Evolutionary conservation across 495 filamentous ascomycete genomes (phyloP).

Genomic region (Tuber magnatum): DNA sequence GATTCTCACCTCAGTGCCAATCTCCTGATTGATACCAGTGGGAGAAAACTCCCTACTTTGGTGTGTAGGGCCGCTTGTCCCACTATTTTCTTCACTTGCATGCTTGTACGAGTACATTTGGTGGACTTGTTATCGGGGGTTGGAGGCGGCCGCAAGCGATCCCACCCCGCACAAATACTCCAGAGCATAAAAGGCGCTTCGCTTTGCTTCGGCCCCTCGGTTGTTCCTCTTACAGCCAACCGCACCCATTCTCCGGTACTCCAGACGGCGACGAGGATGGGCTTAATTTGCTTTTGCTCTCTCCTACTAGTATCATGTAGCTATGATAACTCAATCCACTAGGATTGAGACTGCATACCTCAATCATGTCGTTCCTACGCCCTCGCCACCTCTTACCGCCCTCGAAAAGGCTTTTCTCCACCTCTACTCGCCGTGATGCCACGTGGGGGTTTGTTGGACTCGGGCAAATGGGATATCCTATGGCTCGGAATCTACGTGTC

Average conservation of each 20-base stretch:
- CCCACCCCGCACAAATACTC: neutral
- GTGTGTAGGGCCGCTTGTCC: no score
- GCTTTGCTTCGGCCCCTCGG: neutral
- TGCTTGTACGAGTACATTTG: neutral
- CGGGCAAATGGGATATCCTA: conserved; percentile 81
- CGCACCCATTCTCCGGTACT: neutral
- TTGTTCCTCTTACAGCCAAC: neutral
- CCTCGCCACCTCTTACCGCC: conserved; percentile 1
- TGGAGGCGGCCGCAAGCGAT: neutral
- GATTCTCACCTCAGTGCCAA: no score
- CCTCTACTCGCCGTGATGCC: conserved; percentile 12
- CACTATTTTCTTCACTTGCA: no score
- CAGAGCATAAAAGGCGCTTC: neutral
- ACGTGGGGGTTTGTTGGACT: conserved; percentile 68
- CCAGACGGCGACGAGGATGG: neutral
- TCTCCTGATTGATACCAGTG: no score
- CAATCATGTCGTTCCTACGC: neutral
- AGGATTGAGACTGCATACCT: neutral
- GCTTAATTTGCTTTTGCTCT: neutral
- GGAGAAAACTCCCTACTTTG: no score
- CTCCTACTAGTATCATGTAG: neutral
- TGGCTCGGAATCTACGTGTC: conserved; percentile 77
- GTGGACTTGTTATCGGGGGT: neutral
- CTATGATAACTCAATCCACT: neutral
- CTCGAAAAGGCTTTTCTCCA: conserved; percentile 21